phyloP scores from a whole-genome alignment of 192 early-diverging fungal genomes.

The Rhizophagus sp. region DNA sequence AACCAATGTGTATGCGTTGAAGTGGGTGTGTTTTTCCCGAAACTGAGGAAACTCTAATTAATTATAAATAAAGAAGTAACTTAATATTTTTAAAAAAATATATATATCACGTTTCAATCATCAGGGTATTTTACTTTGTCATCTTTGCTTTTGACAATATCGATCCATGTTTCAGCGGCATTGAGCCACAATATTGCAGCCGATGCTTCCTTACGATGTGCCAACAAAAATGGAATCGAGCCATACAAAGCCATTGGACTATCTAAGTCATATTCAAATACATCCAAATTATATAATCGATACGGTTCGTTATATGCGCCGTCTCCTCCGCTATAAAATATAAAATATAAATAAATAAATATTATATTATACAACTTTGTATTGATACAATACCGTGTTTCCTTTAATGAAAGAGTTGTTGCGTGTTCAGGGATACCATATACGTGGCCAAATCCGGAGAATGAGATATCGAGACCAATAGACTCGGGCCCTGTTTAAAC shows the following conservation, averaged over 20 bases:
- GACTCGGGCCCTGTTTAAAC: conserved; percentile 77
- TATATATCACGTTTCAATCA: background rate
- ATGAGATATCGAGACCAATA: conserved; percentile 89
- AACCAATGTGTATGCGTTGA: conserved; percentile 87
- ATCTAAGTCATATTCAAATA: conserved; percentile 96
- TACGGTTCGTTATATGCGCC: conserved; percentile 89
- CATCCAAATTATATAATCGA: conserved; percentile 95
- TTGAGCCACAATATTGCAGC: conserved; percentile 92
- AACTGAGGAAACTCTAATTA: conserved; percentile 24
- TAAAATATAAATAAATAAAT: background rate
- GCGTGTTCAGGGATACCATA: conserved; percentile 98
- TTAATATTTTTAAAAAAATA: background rate
- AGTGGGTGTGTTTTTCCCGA: conserved; percentile 36
- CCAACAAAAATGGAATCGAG: conserved; percentile 90
- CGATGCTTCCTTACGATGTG: conserved; percentile 73
- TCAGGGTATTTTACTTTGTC: conserved; percentile 31
- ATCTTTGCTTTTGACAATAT: conserved; percentile 73
- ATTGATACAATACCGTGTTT: conserved; percentile 64
- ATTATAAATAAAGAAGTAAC: background rate
- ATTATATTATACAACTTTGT: background rate
- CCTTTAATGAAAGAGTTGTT: conserved; percentile 77
- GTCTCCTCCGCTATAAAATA: conserved; percentile 50
- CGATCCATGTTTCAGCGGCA: conserved; percentile 97
- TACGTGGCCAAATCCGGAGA: conserved; percentile 81
- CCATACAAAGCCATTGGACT: conserved; percentile 98